phyloP scores from a whole-genome alignment of 2,329 filamentous ascomycete species.

The Ophiocordyceps unilateralis region DNA sequence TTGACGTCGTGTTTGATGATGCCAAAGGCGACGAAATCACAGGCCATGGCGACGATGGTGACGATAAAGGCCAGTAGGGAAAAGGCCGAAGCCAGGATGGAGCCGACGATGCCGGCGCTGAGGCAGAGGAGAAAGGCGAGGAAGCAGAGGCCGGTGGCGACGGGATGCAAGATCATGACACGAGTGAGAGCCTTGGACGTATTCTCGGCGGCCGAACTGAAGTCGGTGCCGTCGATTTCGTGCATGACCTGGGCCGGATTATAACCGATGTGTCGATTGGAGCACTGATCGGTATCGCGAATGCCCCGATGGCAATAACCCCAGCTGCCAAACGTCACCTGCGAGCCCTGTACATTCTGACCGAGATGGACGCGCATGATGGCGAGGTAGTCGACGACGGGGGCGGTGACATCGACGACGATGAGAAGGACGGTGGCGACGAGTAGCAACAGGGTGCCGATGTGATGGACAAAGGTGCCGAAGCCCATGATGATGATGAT shows the following conservation, averaged over 20 bases:
- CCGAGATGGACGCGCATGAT: slow-evolving; percentile 34
- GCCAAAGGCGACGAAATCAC: slow-evolving; percentile 40
- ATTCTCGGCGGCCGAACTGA: slow-evolving; percentile 23
- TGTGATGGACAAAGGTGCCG: slow-evolving; percentile 33
- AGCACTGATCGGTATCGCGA: slow-evolving; percentile 28
- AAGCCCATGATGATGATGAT: slow-evolving; percentile 21
- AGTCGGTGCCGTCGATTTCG: slow-evolving; percentile 17
- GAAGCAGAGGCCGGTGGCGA: slow-evolving; percentile 39
- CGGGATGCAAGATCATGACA: slow-evolving; percentile 45
- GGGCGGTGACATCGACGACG: slow-evolving; percentile 39
- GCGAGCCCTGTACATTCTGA: slow-evolving; percentile 14
- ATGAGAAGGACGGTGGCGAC: slow-evolving; percentile 36
- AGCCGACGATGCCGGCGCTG: slow-evolving; percentile 33
- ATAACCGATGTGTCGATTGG: slow-evolving; percentile 34
- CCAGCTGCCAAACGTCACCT: slow-evolving; percentile 41
- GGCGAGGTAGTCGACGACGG: slow-evolving; percentile 36
- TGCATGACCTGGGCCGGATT: slow-evolving; percentile 28
- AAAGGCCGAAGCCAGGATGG: slow-evolving; percentile 31
- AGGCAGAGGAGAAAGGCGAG: slow-evolving; percentile 39
- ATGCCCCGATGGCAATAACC: slow-evolving; percentile 31
- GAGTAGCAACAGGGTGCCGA: slow-evolving; percentile 41
- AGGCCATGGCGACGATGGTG: slow-evolving; percentile 28
- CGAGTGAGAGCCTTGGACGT: slow-evolving; percentile 33
- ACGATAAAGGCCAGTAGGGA: slow-evolving; percentile 33
- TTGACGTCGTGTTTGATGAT: slow-evolving; percentile 37